These are phyloP conservation scores for Euphrasia arctica DNA, from an alignment of 305 asterid species.

Conservation along the genomic window DNA sequence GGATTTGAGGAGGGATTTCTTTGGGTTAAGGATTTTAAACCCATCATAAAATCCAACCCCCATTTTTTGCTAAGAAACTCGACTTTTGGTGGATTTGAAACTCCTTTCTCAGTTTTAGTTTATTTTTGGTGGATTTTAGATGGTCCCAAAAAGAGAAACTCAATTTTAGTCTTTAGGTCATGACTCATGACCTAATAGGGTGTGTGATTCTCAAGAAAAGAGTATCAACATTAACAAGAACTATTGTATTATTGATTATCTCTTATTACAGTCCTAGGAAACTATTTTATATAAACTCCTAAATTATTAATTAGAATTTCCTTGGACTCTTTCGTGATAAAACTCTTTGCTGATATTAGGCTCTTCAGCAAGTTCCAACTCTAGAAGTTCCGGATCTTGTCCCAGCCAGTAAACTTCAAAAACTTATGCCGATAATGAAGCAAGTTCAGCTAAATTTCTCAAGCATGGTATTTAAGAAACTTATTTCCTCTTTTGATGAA, in stretches of 20 bases:
- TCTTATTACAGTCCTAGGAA: neutral
- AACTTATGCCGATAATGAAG: constrained; percentile 23
- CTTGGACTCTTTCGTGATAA: constrained; percentile 16
- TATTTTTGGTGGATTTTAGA: too few species aligned
- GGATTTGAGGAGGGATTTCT: neutral
- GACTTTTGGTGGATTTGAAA: neutral
- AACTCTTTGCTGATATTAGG: constrained; percentile 22
- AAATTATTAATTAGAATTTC: constrained; percentile 12
- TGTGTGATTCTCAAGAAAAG: neutral
- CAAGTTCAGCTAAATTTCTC: constrained; percentile 7
- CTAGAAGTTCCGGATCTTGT: constrained; percentile 19
- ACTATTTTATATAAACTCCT: neutral
- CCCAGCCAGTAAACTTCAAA: constrained; percentile 5
- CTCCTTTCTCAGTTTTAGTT: too few species aligned
- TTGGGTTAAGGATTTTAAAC: neutral
- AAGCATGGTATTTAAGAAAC: constrained; percentile 18
- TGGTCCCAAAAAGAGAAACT: neutral
- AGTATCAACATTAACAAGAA: constrained; percentile 3
- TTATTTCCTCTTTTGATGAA: neutral
- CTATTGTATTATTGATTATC: neutral
- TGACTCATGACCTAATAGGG: neutral
- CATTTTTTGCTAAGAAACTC: neutral
- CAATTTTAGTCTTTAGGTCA: neutral
- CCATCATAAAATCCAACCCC: neutral
- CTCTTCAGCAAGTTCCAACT: constrained; percentile 31